phyloP scores from a whole-genome alignment of 345 rosid genomes.

The Populus ilicifolia region DNA sequence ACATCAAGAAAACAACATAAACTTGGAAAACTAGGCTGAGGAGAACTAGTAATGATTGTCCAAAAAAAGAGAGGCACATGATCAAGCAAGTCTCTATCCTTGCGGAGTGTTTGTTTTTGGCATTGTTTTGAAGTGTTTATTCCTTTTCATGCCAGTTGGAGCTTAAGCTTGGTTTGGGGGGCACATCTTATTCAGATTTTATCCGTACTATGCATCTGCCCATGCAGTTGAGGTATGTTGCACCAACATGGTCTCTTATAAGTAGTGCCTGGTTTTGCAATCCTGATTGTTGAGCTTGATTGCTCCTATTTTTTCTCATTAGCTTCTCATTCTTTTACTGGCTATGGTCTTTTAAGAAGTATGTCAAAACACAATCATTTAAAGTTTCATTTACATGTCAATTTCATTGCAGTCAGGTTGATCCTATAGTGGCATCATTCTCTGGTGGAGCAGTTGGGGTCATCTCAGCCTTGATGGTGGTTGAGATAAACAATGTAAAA shows the following conservation, averaged over 20 bases:
- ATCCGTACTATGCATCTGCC: conserved; percentile 72
- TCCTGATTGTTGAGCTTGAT: background rate
- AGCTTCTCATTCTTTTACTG: conserved; percentile 1
- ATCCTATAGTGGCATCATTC: conserved; percentile 96
- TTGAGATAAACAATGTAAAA: conserved; percentile 92
- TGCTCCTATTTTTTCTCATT: background rate
- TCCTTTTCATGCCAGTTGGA: conserved; percentile 54
- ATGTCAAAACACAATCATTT: background rate
- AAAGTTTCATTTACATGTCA: background rate
- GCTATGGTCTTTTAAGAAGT: background rate
- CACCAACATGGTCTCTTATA: background rate
- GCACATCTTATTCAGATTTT: conserved; percentile 88
- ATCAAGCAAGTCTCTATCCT: too few species aligned
- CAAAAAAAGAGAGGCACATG: too few species aligned
- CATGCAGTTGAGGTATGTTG: conserved; percentile 74
- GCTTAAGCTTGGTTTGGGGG: conserved; percentile 89
- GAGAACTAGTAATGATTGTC: too few species aligned
- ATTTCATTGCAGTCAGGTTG: conserved; percentile 63
- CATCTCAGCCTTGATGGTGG: conserved; percentile 93
- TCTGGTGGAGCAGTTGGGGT: conserved; percentile 99
- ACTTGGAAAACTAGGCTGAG: too few species aligned
- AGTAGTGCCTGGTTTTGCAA: background rate
- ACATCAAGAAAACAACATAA: too few species aligned
- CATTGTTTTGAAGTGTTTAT: background rate
- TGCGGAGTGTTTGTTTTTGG: too few species aligned